Conservation (phyloP, 1,139 yeast species). For the Nakaseomyces delphensis region DNA sequence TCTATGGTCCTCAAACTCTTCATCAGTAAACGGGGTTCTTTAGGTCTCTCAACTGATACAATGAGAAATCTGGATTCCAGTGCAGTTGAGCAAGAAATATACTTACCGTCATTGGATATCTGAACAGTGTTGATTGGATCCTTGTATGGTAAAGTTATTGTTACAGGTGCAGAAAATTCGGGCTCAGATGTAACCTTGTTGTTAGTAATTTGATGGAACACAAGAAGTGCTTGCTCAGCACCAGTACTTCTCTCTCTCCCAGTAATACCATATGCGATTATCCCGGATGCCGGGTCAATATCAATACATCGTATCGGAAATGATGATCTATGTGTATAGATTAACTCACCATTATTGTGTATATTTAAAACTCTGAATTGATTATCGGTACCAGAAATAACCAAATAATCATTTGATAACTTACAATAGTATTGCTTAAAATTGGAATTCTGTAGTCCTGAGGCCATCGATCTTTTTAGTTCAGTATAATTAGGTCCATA, state of each 20-base stretch:
- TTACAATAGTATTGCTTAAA: constrained; percentile 49
- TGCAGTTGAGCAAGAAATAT: constrained; percentile 73
- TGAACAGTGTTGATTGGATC: constrained; percentile 72
- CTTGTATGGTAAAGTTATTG: constrained; percentile 74
- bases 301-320: constrained; percentile 77
- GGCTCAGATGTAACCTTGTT: constrained; percentile 17
- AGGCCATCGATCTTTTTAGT: constrained; percentile 26
- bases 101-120: constrained; percentile 62
- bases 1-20: constrained; percentile 53
- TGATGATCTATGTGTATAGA: constrained; percentile 60
- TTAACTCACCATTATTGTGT: constrained; percentile 46
- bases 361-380: constrained; percentile 58
- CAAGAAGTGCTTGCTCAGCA: constrained; percentile 72
- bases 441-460: not conserved
- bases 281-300: constrained; percentile 52
- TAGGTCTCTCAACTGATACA: constrained; percentile 54
- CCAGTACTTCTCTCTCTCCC: constrained; percentile 65
- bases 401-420: constrained; percentile 50
- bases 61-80: constrained; percentile 73
- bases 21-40: constrained; percentile 64
- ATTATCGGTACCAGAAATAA: constrained; percentile 69
- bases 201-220: constrained; percentile 42
- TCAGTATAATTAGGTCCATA: constrained; percentile 44
- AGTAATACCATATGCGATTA: constrained; percentile 74
- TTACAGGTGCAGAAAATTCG: constrained; percentile 39